Evolutionary conservation across 176 grass and related monocot genomes (phyloP).

Genomic region (Oryza australiensis): DNA sequence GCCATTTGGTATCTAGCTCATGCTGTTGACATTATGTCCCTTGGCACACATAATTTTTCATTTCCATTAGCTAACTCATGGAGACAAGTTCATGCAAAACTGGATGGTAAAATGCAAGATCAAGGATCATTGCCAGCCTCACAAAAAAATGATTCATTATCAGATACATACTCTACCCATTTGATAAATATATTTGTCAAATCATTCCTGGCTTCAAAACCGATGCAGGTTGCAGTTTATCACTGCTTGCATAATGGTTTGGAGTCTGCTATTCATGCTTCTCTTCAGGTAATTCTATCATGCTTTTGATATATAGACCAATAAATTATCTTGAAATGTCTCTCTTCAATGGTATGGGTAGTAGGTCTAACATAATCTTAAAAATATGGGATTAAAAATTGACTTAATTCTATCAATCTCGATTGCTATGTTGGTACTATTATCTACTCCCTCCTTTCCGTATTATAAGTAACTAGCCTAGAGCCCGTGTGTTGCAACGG

Average conservation of each 20-base stretch:
- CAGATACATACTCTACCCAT: slow-evolving; percentile 53
- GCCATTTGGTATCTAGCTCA: slow-evolving; percentile 91
- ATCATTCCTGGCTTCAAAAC: slow-evolving; percentile 62
- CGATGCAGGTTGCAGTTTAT: slow-evolving; percentile 88
- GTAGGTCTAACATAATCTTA: slow-evolving; percentile 11
- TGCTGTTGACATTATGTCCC: slow-evolving; percentile 73
- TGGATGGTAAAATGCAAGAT: slow-evolving; percentile 37
- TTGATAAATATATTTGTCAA: slow-evolving; percentile 70
- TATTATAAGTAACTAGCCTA: too few relatives aligned
- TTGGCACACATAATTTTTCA: slow-evolving; percentile 55
- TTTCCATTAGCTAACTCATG: slow-evolving; percentile 79
- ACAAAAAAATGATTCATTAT: slow-evolving; percentile 29
- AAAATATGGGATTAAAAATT: not conserved
- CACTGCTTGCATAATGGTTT: slow-evolving; percentile 90
- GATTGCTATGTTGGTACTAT: not conserved
- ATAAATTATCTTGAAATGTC: not conserved
- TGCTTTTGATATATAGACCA: slow-evolving; percentile 14
- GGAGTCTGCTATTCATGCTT: slow-evolving; percentile 86
- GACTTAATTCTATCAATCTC: not conserved
- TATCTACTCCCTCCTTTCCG: too few relatives aligned
- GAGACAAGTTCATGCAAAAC: slow-evolving; percentile 44
- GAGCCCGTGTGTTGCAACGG: too few relatives aligned
- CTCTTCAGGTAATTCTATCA: slow-evolving; percentile 69
- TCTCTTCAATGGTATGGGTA: not conserved
- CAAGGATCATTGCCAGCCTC: slow-evolving; percentile 34